Evolutionary conservation across 2,329 filamentous ascomycete species (phyloP).

Genomic region (Monilinia vaccinii-corymbosi): DNA sequence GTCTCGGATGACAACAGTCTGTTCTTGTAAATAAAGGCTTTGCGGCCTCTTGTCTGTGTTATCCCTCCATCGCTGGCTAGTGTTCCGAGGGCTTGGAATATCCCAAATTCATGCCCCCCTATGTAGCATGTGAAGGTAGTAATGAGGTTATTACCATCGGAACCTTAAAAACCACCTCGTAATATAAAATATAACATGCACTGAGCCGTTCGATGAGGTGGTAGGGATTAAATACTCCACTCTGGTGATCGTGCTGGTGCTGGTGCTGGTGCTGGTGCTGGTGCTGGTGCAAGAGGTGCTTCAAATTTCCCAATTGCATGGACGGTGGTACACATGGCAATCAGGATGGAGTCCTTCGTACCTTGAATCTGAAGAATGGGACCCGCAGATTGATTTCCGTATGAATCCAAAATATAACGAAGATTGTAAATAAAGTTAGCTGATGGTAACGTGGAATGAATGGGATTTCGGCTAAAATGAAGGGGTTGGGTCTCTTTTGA

Average conservation of each 20-base stretch:
- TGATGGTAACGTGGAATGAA: not conserved
- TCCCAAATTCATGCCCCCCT: not conserved
- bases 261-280: too few relatives aligned
- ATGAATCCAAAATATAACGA: too few relatives aligned
- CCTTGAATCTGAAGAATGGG: not conserved
- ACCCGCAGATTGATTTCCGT: not conserved
- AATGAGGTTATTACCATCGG: not conserved
- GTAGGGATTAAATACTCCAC: not conserved
- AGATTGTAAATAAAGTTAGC: too few relatives aligned
- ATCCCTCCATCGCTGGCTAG: not conserved
- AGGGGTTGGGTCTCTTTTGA: not conserved
- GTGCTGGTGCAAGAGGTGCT: not conserved
- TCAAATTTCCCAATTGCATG: constrained; percentile 2
- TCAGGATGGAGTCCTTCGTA: not conserved
- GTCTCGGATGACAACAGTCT: not conserved
- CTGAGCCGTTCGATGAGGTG: not conserved
- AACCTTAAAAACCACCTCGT: not conserved
- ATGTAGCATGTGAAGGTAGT: not conserved
- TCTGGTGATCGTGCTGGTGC: not conserved
- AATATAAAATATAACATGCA: not conserved
- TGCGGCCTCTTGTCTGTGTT: not conserved
- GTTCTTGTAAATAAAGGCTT: not conserved
- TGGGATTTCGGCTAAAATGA: constrained; percentile 4
- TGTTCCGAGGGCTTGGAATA: not conserved
- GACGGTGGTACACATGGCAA: not conserved